Base-by-base conservation (phyloP, 306 rosid species). In the Canavalia gladiata region DNA sequence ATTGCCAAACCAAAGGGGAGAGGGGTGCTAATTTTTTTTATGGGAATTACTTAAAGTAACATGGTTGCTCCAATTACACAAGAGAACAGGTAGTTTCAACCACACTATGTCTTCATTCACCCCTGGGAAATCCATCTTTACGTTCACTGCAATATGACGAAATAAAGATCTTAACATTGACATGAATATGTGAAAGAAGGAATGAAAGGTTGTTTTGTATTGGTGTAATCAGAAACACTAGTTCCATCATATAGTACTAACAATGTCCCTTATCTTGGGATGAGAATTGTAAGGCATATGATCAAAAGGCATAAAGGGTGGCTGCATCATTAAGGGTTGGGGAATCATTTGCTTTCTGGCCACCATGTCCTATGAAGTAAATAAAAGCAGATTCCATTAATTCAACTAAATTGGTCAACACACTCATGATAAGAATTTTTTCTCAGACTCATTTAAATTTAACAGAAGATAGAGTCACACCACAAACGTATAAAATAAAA, bases 271-370 rank as follows among this genome's bases (percentile, higher is more conserved):
- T 42, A 75, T 81, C 71, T 75, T 75, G 37, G 65, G 55, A 11
- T 56, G 76, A 55, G 6, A 34, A 57, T 46, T 46, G 63, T 67
- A 35, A 29, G 76, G 72, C 2, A 65, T 3, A 37, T 75, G 81
- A 68, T 12, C 9, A 33, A 30, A 57, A 46, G 77, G 64, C 39
- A 39, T 11, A 56, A 10, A 56, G 7, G 34, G 47, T 49, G 65
- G 47, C 69, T 68, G 72, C 56, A 59, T 68, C 73, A 59, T 76
- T 59, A 45, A 13, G 11, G 82, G 37, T 45, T 78, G 69, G 33
- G 37, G 50, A 58, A 58, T 5, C 5, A 43, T 4, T 2, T 73
- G 74, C 58, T 52, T 43, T 13, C n/a, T 2, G 37, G 56, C 58
- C 59, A 8, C n/a, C n/a, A 0, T 35, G 13, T 68, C 49, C 81